These are phyloP conservation scores for Yamadazyma sp. DNA, from an alignment of 1,139 yeast genomes.

Conservation along the genomic window DNA sequence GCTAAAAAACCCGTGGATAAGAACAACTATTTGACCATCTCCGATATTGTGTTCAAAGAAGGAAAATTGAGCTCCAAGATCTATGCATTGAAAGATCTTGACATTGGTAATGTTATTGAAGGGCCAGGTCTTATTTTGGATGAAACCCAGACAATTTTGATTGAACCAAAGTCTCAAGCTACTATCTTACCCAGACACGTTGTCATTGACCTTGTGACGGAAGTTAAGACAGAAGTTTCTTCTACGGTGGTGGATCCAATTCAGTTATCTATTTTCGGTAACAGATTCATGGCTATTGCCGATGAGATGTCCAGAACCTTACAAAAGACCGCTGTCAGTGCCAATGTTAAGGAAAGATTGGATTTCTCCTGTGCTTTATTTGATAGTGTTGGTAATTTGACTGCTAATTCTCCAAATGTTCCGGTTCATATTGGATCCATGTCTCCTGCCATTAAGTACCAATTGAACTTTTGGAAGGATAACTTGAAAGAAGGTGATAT, in stretches of 20 bases:
- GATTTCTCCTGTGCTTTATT: constrained; percentile 32
- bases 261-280: constrained; percentile 21
- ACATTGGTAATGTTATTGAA: constrained; percentile 17
- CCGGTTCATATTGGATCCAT: constrained; percentile 24
- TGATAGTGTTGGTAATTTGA: constrained; percentile 19
- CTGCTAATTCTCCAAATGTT: constrained; percentile 23
- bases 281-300: constrained; percentile 24
- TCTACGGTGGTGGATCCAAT: constrained; percentile 20
- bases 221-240: constrained; percentile 11
- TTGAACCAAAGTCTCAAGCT: constrained; percentile 73
- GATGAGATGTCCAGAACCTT: constrained; percentile 24
- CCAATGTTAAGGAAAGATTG: constrained; percentile 23
- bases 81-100: constrained; percentile 15
- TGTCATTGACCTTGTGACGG: constrained; percentile 22
- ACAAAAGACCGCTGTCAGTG: constrained; percentile 23
- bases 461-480: constrained; percentile 17
- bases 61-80: constrained; percentile 15
- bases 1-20: constrained; percentile 7
- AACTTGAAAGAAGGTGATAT: constrained; percentile 20
- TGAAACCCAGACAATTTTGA: constrained; percentile 80
- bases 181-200: constrained; percentile 50
- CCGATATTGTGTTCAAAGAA: constrained; percentile 13
- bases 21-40: constrained; percentile 2
- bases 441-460: constrained; percentile 21
- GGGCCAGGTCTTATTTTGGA: constrained; percentile 81